Percentiles rank a stretch among this genome's conserved stretches.
These are phyloP conservation scores for Trypanosoma melophagium DNA, from an alignment of 208 protist genomes.

Conservation along the genomic window DNA sequence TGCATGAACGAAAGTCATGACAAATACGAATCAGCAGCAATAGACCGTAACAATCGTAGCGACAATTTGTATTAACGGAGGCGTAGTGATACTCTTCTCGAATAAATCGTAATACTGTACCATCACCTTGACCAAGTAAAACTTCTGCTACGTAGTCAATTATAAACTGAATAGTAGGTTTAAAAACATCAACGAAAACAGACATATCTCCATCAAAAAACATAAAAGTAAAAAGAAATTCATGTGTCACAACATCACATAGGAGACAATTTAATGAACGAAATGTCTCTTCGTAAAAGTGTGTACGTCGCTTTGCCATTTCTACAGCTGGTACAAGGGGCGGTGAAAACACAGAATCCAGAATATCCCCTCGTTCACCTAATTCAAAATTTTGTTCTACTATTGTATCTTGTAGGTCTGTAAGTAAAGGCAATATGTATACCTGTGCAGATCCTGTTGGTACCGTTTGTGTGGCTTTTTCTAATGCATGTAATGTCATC, in stretches of 20 bases:
- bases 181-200: conserved; percentile 76
- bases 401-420: conserved; percentile 29
- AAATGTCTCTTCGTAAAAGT: conserved; percentile 86
- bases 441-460: conserved; percentile 12
- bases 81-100: conserved; percentile 41
- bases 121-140: conserved; percentile 44
- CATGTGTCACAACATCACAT: conserved; percentile 82
- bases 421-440: conserved; percentile 59
- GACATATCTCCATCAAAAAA: conserved; percentile 84
- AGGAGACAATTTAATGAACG: conserved; percentile 68
- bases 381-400: conserved; percentile 36
- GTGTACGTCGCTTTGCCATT: conserved; percentile 40
- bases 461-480: conserved; percentile 38
- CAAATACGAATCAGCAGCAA: conserved; percentile 75
- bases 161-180: conserved; percentile 75
- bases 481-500: conserved; percentile 72
- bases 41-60: conserved; percentile 75
- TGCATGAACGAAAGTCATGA: conserved; percentile 74
- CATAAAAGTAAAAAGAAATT: conserved; percentile 86
- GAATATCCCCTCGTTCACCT: conserved; percentile 52
- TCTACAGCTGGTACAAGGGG: conserved; percentile 80
- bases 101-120: conserved; percentile 39
- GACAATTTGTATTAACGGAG: conserved; percentile 47
- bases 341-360: conserved; percentile 42
- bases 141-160: conserved; percentile 82